Evolutionary conservation across 1,284 basidiomycete genomes (phyloP), one percentile per base, ranked within the genome.

Genomic region (Ceraceosorus guamensis): DNA sequence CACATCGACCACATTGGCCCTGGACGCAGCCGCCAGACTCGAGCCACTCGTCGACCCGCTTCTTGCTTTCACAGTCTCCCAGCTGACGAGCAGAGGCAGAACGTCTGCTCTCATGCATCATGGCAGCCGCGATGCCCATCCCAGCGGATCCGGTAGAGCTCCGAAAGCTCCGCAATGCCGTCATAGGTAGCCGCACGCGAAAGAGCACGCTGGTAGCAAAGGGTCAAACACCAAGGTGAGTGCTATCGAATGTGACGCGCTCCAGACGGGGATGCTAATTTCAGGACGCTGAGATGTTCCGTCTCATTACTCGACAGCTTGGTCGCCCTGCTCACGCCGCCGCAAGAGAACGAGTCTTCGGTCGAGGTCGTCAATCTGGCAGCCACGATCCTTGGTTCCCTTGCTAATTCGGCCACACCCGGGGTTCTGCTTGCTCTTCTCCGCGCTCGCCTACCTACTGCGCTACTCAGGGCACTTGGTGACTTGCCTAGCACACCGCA

Each of bases 371-470:
- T 51, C 5, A 18, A 46, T 6, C 56, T 57, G 16, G 56, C 62
- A 1, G 62, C 59, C 18, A 55, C 60, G 50, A 55, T 61, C 30
- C n/a, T 63, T 5, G 56, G 56, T 5, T 61, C 59, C 34, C 46
- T 63, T 18, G 62, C 59, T 13, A 55, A 63, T 46, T 13, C 49
- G 24, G 52, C 50, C 10, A 18, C 56, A 5, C 53, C 51, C n/a
- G 43, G 57, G 14, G 59, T 55, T 7, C 52, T 62, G 31, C 52
- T 60, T 1, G 53, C 51, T 7, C 46, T 62, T 3, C 46, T 62
- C 34, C 51, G 50, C 6, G 55, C 58, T 2, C 48, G 32, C 46
- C 52, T 52, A 4, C 52, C 60, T 1, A 41, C 18, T 16, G 33
- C 49, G 10, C 46, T 62, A 2, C 32, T 59, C 7, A 8, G 13